Evolutionary conservation across 2,329 filamentous ascomycete genomes (phyloP), one percentile per base, ranked within the genome.

Genomic region (Aureobasidium musti): DNA sequence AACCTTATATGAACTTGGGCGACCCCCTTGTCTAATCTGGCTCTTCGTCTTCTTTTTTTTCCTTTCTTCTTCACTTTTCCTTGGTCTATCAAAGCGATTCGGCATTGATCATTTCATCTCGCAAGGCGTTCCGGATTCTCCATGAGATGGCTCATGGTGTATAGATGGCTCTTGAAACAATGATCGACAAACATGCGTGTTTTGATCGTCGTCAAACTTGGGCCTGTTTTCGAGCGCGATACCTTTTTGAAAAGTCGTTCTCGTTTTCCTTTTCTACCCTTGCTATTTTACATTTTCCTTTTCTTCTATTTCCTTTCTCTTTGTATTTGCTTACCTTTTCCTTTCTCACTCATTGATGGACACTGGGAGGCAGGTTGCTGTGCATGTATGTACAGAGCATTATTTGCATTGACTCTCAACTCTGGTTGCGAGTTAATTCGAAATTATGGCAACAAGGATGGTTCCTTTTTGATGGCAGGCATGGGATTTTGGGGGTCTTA

Each of bases 41-140:
- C 59, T 39, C n/a, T 52, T 39, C 45, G 43, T 52, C 26, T 11
- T 23, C 41, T 63, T n/a, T 30, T 23, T 52, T 63, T n/a, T 30
- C 10, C 35, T 37, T 54, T 54, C 28, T 52, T 52, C 28, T 54
- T 17, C 10, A 49, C 35, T 52, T 63, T 63, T 63, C 59, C 43
- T 52, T 63, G 59, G 45, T 63, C 43, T 49, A 49, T 63, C 59
- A 52, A 63, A 63, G 59, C 59, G 59, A 39, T 63, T 52, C 33
- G 43, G 59, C 59, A 63, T 63, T 63, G 59, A 63, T 63, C 35
- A 39, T 63, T 52, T 52, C 59, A 63, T 49, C 59, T 39, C 30
- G 59, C 59, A 63, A 50, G 59, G 59, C 59, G 59, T 63, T 63
- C 59, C 59, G 59, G 59, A 63, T 41, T 21, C 13, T 63, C 43